phyloP scores from a whole-genome alignment of 83 land plant genomes.

The Picea mariana region DNA sequence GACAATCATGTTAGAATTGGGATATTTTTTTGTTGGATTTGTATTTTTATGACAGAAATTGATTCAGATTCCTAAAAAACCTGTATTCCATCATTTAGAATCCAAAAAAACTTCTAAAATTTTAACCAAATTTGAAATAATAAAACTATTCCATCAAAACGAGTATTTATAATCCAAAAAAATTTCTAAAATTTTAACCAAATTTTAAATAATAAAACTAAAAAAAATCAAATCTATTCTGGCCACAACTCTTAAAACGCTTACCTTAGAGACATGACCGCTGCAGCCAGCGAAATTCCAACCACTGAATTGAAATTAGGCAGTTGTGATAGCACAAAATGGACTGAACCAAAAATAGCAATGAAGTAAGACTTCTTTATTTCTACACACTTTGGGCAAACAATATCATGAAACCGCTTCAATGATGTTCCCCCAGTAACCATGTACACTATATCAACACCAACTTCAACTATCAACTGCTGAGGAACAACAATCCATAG shows the following conservation, averaged over 20 bases:
- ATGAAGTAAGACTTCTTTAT: slow-evolving; percentile 51
- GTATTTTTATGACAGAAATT: too few relatives aligned
- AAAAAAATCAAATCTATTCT: too few relatives aligned
- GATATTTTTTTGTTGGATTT: too few relatives aligned
- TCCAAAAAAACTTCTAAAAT: too few relatives aligned
- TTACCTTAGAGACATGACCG: slow-evolving; percentile 81
- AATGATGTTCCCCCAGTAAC: slow-evolving; percentile 68
- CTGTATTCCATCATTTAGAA: too few relatives aligned
- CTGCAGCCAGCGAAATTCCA: slow-evolving; percentile 61
- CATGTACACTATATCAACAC: slow-evolving; percentile 77
- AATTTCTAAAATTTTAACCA: too few relatives aligned
- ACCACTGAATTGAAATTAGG: slow-evolving; percentile 75
- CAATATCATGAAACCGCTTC: slow-evolving; percentile 41
- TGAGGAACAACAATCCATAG: slow-evolving; percentile 81
- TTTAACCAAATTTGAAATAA: too few relatives aligned
- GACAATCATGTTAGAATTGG: too few relatives aligned
- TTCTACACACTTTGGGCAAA: slow-evolving; percentile 28
- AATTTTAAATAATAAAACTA: too few relatives aligned
- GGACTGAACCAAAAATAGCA: slow-evolving; percentile 64
- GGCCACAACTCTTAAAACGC: neutral
- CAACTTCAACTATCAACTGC: slow-evolving; percentile 72
- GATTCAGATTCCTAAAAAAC: too few relatives aligned
- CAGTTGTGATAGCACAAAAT: slow-evolving; percentile 58
- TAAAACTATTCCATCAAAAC: too few relatives aligned
- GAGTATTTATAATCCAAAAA: too few relatives aligned